Base-by-base conservation (phyloP, 805 yeast genomes). In the Grigorovia humatica region DNA sequence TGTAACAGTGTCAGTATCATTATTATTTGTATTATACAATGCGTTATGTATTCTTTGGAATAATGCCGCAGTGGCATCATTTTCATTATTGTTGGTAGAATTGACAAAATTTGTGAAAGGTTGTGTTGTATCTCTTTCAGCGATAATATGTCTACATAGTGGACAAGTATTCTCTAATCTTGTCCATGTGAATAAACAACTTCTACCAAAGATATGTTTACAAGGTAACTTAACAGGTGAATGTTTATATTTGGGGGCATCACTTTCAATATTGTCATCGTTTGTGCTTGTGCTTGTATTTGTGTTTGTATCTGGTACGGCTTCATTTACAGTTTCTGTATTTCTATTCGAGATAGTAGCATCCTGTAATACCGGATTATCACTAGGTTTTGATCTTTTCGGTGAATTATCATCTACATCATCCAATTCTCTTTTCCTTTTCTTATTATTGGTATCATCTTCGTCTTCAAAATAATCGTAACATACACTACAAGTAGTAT, bases 101-200 rank as follows among this genome's bases (percentile, higher is more conserved):
- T 19, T 18, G 13, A 15, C 9, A 12, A 42, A 18, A 20, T 9
- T 42, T 12, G 30, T 12, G 23, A 20, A 43, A 15, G 42, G 42
- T 38, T 8, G 12, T 38, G 42, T 15, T 15, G 42, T 38, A 15
- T 52, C 50, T 20, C 43, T 41, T 42, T 63, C 69, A 51, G 74
- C 74, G 54, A 84, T 70, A 19, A 75, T 70, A 17, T 72, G 72
- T 52, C 98, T 80, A 65, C 99, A 91, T 47, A 91, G 68, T 0
- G 99, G 99, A 65, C 98, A 90, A 1, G 88, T 79, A 32, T 79
- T 76, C 59, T 85, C 82, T 23, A 78, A 70, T 54, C 76, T 77
- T 48, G 91, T 77, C 99, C 99, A 91, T 59, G 84, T 87, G 52
- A 74, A 78, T 23, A 89, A 71, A 70, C 99, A 91, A n/a, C 79